Conservation (phyloP, 805 yeast species). For the Isabelozyma gotoi region DNA sequence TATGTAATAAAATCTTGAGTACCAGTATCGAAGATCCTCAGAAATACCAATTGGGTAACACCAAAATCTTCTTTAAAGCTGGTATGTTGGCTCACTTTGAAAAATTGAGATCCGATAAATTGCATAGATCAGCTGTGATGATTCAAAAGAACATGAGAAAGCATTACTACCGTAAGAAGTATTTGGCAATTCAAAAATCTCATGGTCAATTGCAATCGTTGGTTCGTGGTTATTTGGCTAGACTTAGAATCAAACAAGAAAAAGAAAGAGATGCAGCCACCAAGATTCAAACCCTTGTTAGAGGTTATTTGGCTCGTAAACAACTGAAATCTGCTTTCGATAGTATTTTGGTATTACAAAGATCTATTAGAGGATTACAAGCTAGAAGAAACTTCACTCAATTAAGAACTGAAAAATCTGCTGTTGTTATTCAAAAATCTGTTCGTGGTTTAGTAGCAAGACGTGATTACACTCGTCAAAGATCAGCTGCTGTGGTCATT, state of each 20-base stretch:
- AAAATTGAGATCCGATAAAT: conserved; percentile 76
- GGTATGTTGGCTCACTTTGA: conserved; percentile 94
- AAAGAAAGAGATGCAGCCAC: conserved; percentile 63
- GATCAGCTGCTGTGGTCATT: conserved; percentile 61
- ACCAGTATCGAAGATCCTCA: conserved; percentile 61
- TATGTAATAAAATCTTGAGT: conserved; percentile 67
- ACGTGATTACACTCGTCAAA: conserved; percentile 42
- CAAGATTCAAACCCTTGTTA: conserved; percentile 63
- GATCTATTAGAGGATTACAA: conserved; percentile 49
- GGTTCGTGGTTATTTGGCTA: conserved; percentile 59
- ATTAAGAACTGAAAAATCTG: conserved; percentile 60
- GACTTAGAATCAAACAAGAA: conserved; percentile 56
- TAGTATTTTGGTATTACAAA: conserved; percentile 46
- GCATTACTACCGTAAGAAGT: conserved; percentile 60
- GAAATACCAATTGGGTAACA: conserved; percentile 86
- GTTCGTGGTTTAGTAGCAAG: conserved; percentile 72
- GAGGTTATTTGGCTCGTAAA: conserved; percentile 53
- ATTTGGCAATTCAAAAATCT: conserved; percentile 52
- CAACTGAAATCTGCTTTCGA: conserved; percentile 28
- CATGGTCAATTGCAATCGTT: conserved; percentile 59
- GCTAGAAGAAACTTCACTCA: conserved; percentile 53
- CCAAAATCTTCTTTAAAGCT: conserved; percentile 93
- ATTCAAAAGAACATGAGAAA: conserved; percentile 83
- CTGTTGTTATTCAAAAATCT: conserved; percentile 67
- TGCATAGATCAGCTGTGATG: conserved; percentile 73